phyloP scores from a whole-genome alignment of 495 filamentous ascomycete genomes.

The Hypoxylon cercidicola region DNA sequence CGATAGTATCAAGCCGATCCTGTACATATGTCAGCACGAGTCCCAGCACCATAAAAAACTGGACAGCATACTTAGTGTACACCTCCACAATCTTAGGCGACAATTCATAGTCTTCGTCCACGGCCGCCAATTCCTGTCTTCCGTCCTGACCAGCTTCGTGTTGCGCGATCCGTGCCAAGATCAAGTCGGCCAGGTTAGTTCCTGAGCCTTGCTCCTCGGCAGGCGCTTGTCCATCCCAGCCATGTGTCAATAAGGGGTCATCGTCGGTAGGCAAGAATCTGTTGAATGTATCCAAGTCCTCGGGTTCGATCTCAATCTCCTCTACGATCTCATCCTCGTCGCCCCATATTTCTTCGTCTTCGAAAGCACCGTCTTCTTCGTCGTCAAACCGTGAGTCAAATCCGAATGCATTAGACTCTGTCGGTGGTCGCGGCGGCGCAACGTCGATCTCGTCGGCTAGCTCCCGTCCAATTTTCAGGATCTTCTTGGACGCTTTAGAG shows the following conservation, averaged over 20 bases:
- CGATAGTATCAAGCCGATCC: constrained; percentile 86
- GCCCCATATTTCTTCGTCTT: constrained; percentile 68
- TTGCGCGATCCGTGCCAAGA: constrained; percentile 91
- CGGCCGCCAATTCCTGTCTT: constrained; percentile 46
- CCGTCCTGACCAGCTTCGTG: constrained; percentile 77
- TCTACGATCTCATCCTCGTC: constrained; percentile 79
- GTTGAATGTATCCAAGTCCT: constrained; percentile 89
- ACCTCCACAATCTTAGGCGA: constrained; percentile 94
- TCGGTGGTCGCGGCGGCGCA: constrained; percentile 30
- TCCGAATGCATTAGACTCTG: constrained; percentile 52
- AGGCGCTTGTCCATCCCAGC: constrained; percentile 45
- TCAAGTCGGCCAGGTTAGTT: constrained; percentile 90
- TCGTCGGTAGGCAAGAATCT: constrained; percentile 79
- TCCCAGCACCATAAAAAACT: constrained; percentile 15
- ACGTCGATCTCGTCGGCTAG: constrained; percentile 76
- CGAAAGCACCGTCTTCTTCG: constrained; percentile 57
- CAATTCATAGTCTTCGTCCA: constrained; percentile 83
- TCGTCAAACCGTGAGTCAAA: constrained; percentile 54
- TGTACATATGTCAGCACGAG: constrained; percentile 46
- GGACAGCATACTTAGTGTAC: constrained; percentile 75
- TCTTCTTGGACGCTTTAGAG: constrained; percentile 85
- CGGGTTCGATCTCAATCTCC: constrained; percentile 87
- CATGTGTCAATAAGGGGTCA: constrained; percentile 62
- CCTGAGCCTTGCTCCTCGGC: constrained; percentile 62
- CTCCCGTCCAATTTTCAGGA: constrained; percentile 85